Evolutionary conservation across 2,329 filamentous ascomycete genomes (phyloP), one percentile per base, ranked within the genome.

Genomic region (Ophiostoma sp.): DNA sequence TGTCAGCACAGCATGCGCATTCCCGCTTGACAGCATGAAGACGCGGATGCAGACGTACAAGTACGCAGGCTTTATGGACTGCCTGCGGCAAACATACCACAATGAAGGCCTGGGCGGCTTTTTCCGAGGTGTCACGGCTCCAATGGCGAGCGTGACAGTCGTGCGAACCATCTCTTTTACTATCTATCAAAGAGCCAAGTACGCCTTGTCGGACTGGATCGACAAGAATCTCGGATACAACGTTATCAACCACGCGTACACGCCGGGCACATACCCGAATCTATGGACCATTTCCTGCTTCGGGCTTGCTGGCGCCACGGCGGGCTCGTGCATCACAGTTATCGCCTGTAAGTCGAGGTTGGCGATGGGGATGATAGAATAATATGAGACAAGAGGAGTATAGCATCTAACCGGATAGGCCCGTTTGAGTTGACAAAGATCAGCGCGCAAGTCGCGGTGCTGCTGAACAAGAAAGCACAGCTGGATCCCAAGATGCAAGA

Each of bases 351-450:
- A 79, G 83, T 69, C 1, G 15, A 7, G 52, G 1, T 27, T 20
- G 20, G 2, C n/a, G n/a, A 54, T 7, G 44, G 44, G 5, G 20
- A 20, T 48, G 44, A 48, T 20, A 17, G 44, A 48, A 31, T 31
- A 31, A 31, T 31, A 31, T 31, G 27, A 31, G 27, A 31, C 27
- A 31, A 31, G 27, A 31, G 27, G 27, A 31, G 27, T 31, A 31
- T 31, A 31, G 27, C 20, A 20, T 17, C 44, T 48, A 20, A 48
- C 13, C 31, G 57, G 27, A 10, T 70, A 90, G 88, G 88, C 76
- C 92, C 92, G 1, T 96, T 96, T 77, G 92, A 96, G 79, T 84
- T 96, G 78, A 94, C 91, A n/a, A 96, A 96, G 79, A 84, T 95
- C 71, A 94, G 90, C 78, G 91, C 92, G 20, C 92, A 96, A 78